Evolutionary conservation across 164 flowering plant species (phyloP), one percentile per base, ranked within the genome.

Genomic region (Kalanchoe fedtschenkoi): DNA sequence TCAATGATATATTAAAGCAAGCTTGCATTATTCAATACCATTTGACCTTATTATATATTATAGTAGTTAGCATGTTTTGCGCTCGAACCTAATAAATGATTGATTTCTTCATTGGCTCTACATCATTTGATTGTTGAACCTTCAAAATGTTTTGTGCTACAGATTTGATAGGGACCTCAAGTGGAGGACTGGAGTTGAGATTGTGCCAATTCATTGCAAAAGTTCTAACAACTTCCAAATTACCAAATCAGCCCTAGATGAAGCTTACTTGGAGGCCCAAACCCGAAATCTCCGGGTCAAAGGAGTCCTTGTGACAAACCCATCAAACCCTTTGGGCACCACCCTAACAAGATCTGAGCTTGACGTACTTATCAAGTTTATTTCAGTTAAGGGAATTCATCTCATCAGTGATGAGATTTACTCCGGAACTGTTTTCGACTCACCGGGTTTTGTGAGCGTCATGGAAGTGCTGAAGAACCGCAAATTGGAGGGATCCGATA

Each of bases 121-220:
- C 32, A 51, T 51, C 24, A 51, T 51, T 51, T 51, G 17, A 51
- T 24, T 51, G 21, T 24, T 51, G 21, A 26, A 11, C 2, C 32
- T 59, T 26, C 58, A 57, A 4, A n/a, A n/a, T n/a, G n/a, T 51
- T 51, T 47, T 8, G 37, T 21, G 42, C 11, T 69, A 62, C 81
- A 91, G 97, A 61, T 91, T 88, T 59, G 97, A 91, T 68, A 80
- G 97, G 65, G 96, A 91, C 77, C 82, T 91, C 53, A 91, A 87
- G 63, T 91, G 97, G 97, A 64, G 97, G 67, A 88, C 97, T 17
- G 92, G 82, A 8, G 92, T 69, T 1, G 95, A 89, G 64, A 84
- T 89, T 22, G 85, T 89, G 4, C 95, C 98, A 2, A 80, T 91
- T n/a, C 83, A 85, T 0, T 85, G 96, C 65, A 61, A 76, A 0